Evolutionary conservation across 2,329 filamentous ascomycete genomes (phyloP).

Genomic region (Xylaria hypoxylon): DNA sequence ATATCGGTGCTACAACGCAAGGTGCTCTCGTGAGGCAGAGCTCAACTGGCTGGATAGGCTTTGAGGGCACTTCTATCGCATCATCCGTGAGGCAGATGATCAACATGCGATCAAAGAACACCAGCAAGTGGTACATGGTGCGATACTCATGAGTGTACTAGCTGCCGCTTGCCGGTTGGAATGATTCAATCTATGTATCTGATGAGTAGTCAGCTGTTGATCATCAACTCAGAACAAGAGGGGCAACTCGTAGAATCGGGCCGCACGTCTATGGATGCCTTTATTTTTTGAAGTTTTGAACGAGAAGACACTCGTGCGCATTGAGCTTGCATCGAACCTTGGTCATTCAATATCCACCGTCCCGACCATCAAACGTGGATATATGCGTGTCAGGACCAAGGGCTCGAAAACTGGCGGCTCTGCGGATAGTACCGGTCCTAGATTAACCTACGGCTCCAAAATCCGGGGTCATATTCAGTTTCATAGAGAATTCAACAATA

Average conservation of each 20-base stretch:
- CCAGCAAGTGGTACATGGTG: conserved; percentile 7
- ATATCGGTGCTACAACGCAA: background rate
- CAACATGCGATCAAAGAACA: conserved; percentile 4
- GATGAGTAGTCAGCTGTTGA: conserved; percentile 2
- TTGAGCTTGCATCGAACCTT: background rate
- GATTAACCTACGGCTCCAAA: conserved; percentile 1
- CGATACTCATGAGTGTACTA: conserved; percentile 1
- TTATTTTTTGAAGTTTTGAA: background rate
- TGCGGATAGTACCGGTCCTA: background rate
- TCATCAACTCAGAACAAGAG: background rate
- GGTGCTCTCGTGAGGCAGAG: background rate
- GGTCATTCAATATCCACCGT: conserved; percentile 1
- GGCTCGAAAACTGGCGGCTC: conserved; percentile 1
- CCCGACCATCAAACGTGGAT: background rate
- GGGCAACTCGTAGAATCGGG: conserved; percentile 24
- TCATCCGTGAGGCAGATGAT: conserved; percentile 23
- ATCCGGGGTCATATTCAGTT: background rate
- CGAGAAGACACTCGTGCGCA: conserved; percentile 8
- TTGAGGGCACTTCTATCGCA: conserved; percentile 13
- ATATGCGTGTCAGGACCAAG: background rate
- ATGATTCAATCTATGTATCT: background rate
- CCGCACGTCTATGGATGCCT: conserved; percentile 10
- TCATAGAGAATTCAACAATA: background rate
- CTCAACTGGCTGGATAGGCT: background rate
- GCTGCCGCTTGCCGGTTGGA: conserved; percentile 9